These are phyloP conservation scores for Thozetella sp. DNA, from an alignment of 495 filamentous ascomycete species.

Conservation along the genomic window DNA sequence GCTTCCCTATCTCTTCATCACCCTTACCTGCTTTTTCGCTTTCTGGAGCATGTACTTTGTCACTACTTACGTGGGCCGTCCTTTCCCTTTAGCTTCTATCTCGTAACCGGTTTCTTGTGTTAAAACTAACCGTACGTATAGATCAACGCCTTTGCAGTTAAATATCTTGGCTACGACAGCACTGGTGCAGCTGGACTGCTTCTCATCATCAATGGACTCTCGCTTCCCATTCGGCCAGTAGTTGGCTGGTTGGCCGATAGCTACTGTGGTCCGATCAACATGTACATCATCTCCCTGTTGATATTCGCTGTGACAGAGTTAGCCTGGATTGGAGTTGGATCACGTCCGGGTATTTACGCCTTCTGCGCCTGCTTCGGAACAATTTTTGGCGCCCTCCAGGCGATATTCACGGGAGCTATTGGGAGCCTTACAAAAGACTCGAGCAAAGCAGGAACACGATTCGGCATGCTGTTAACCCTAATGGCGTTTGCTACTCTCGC, in stretches of 20 bases:
- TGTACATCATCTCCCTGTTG: slow-evolving; percentile 26
- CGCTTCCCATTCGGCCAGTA: slow-evolving; percentile 33
- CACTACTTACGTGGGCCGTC: slow-evolving; percentile 37
- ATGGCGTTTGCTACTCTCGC: slow-evolving; percentile 38
- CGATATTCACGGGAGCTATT: slow-evolving; percentile 32
- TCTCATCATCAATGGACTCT: slow-evolving; percentile 41
- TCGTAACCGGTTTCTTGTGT: neutral
- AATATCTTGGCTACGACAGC: slow-evolving; percentile 34
- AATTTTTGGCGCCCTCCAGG: slow-evolving; percentile 36
- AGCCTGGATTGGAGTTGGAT: slow-evolving; percentile 36
- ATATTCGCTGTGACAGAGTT: slow-evolving; percentile 32
- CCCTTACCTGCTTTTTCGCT: slow-evolving; percentile 34
- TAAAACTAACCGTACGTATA: too few species aligned
- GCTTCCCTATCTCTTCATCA: slow-evolving; percentile 35
- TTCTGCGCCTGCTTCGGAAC: slow-evolving; percentile 41
- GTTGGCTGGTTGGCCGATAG: slow-evolving; percentile 38
- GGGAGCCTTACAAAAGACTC: slow-evolving; percentile 38
- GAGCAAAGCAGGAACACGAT: slow-evolving; percentile 41
- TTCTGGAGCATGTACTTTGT: slow-evolving; percentile 46
- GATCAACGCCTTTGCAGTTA: slow-evolving; percentile 40
- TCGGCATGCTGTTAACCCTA: slow-evolving; percentile 44
- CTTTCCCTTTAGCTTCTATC: neutral
- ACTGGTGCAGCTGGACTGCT: slow-evolving; percentile 37
- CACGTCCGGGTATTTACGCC: slow-evolving; percentile 36
- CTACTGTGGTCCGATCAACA: slow-evolving; percentile 38